phyloP scores from a whole-genome alignment of 345 rosid genomes.

The Gynandropsis gynandra region DNA sequence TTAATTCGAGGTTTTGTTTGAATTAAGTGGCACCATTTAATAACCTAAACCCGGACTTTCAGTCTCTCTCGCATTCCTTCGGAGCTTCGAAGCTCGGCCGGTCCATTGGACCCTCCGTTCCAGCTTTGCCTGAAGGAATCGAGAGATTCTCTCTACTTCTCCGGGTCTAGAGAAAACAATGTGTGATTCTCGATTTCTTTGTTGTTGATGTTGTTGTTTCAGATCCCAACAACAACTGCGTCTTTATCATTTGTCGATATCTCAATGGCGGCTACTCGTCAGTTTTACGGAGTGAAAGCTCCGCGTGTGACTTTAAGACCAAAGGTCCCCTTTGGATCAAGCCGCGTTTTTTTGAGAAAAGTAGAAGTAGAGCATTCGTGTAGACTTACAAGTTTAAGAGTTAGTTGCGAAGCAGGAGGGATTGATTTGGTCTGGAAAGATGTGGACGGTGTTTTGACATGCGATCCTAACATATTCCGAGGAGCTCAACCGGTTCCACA shows the following conservation, averaged over 20 bases:
- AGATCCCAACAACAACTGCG: too few relatives aligned
- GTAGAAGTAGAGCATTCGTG: background rate
- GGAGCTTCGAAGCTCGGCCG: constrained; percentile 26
- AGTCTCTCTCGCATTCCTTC: background rate
- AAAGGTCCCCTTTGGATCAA: constrained; percentile 13
- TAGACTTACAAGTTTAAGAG: constrained; percentile 8
- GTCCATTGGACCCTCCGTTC: constrained; percentile 19
- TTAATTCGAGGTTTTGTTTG: too few relatives aligned
- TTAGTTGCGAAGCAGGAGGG: constrained; percentile 26
- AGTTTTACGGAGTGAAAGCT: constrained; percentile 15
- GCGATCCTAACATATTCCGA: constrained; percentile 67
- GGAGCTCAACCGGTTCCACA: constrained; percentile 70
- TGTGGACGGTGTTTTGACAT: constrained; percentile 82
- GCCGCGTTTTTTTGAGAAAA: too few relatives aligned
- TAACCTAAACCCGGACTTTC: too few relatives aligned
- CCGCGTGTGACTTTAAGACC: constrained; percentile 19
- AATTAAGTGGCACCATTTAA: too few relatives aligned
- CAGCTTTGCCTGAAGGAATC: constrained; percentile 15
- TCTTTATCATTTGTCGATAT: constrained; percentile 22
- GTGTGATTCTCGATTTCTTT: constrained; percentile 1
- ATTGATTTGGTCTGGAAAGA: constrained; percentile 23
- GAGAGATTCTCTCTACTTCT: background rate
- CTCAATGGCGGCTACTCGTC: constrained; percentile 24
- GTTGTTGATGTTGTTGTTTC: background rate
- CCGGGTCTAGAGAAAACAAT: too few relatives aligned